Evolutionary conservation across 2,329 filamentous ascomycete species (phyloP), one percentile per base, ranked within the genome.

Genomic region (Hypoxylon sp.): DNA sequence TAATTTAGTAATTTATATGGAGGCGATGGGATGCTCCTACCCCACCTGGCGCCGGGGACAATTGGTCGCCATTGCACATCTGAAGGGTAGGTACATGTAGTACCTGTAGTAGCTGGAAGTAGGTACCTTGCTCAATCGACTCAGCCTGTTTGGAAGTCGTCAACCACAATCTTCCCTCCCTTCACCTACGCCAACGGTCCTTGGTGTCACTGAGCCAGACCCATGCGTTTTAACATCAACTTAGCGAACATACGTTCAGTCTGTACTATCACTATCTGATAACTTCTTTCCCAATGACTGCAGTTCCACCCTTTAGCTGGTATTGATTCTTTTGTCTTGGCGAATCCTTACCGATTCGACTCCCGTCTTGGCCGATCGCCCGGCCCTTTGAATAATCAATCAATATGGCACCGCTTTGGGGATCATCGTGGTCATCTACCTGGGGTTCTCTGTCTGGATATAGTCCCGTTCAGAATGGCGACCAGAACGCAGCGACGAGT

Each of bases 331-430:
- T n/a, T 51, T 47, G 45, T 41, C 45, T 55, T 45, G 54, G 58
- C 54, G 65, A 62, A 63, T 63, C 63, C 55, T 61, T 60, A 45
- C 50, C 56, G 51, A 55, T 53, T 60, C 58, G 59, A 60, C 63
- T 67, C 58, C 53, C 58, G 37, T 34, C 45, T 39, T 58, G 25
- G 50, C 59, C 46, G 45, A 25, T 55, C 55, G 27, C 53, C 45
- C 7, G 41, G 50, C 19, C 19, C 48, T 45, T 54, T 50, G 19
- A 59, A 43, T 16, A 63, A 47, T 37, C 27, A 23, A 41, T 52
- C 50, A 50, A 55, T 50, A 77, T 77, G 75, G 71, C 75, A 62
- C 72, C 74, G 59, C 71, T 76, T 45, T 74, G 70, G 74, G 70
- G 74, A 11, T 74, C 73, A 6, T 73, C 71, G 25, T 74, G 68